Evolutionary conservation across 2,329 filamentous ascomycete genomes (phyloP).

Genomic region (Alternaria sp.): DNA sequence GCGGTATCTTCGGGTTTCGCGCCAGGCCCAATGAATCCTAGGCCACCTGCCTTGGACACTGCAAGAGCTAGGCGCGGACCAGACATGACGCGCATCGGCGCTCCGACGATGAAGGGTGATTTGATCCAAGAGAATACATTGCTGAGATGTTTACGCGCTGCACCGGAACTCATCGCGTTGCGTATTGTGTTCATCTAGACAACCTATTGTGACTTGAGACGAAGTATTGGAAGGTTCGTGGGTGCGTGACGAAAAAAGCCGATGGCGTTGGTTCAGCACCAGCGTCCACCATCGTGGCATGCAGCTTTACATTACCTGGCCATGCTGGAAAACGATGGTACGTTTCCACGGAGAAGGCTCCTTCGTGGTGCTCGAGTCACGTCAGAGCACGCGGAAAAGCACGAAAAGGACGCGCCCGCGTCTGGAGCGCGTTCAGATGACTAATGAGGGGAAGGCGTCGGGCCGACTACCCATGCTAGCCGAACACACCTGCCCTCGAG

Average conservation of each 20-base stretch:
- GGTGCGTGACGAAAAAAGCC: not conserved
- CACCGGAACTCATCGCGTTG: not conserved
- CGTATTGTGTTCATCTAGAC: slow-evolving; percentile 4
- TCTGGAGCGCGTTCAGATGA: not conserved
- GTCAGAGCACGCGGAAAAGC: not conserved
- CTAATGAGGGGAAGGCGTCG: not conserved
- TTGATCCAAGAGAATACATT: slow-evolving; percentile 57
- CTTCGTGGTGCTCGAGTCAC: not conserved
- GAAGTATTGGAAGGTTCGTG: not conserved
- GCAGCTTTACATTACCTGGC: not conserved
- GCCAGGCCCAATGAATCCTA: slow-evolving; percentile 52
- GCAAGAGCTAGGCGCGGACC: slow-evolving; percentile 62
- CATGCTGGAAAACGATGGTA: not conserved
- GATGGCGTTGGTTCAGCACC: not conserved
- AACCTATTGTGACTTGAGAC: not conserved
- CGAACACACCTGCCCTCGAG: not conserved
- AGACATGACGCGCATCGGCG: slow-evolving; percentile 70
- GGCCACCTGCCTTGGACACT: slow-evolving; percentile 58
- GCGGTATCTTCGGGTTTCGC: slow-evolving; percentile 44
- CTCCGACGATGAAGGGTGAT: slow-evolving; percentile 62
- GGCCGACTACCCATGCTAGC: not conserved
- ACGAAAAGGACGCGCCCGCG: not conserved
- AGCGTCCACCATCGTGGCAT: not conserved
- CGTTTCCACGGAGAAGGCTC: slow-evolving; percentile 1
- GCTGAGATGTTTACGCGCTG: not conserved